Percentiles rank a stretch among this genome's conserved stretches.
Evolutionary conservation across 768 basidiomycete species (phyloP).

Genomic region (Psilocybe subaeruginosa): DNA sequence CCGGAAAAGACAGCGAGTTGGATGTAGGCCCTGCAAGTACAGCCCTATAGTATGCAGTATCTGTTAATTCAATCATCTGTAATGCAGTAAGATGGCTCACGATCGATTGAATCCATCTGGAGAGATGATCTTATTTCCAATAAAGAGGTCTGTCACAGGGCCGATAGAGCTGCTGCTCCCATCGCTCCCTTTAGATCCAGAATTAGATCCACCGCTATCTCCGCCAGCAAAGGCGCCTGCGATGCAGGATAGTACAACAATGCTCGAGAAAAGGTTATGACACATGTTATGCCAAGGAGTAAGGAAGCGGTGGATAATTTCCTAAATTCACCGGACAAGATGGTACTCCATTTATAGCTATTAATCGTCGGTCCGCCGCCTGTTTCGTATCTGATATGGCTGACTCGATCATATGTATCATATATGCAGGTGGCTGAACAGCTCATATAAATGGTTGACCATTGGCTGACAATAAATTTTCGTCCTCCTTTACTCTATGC

Average conservation of each 20-base stretch:
- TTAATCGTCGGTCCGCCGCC: too few relatives aligned
- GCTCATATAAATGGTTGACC: too few relatives aligned
- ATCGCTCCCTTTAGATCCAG: neutral
- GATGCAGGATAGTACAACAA: neutral
- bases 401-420: too few relatives aligned
- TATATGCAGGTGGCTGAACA: too few relatives aligned
- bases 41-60: neutral
- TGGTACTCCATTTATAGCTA: too few relatives aligned
- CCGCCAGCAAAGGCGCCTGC: neutral
- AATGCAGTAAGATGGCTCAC: slow-evolving; percentile 3
- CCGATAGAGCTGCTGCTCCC: slow-evolving; percentile 2
- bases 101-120: slow-evolving; percentile 17
- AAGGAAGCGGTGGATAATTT: too few relatives aligned
- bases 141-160: slow-evolving; percentile 7
- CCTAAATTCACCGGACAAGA: too few relatives aligned
- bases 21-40: slow-evolving; percentile 4
- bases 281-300: neutral
- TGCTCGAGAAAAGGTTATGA: neutral
- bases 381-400: too few relatives aligned
- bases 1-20: slow-evolving; percentile 23
- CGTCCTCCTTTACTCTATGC: too few relatives aligned
- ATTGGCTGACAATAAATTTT: too few relatives aligned
- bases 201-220: neutral
- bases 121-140: slow-evolving; percentile 12
- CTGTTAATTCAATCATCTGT: neutral